Evolutionary conservation across 495 filamentous ascomycete genomes (phyloP).

Genomic region (Aspergillus olivimuriae): DNA sequence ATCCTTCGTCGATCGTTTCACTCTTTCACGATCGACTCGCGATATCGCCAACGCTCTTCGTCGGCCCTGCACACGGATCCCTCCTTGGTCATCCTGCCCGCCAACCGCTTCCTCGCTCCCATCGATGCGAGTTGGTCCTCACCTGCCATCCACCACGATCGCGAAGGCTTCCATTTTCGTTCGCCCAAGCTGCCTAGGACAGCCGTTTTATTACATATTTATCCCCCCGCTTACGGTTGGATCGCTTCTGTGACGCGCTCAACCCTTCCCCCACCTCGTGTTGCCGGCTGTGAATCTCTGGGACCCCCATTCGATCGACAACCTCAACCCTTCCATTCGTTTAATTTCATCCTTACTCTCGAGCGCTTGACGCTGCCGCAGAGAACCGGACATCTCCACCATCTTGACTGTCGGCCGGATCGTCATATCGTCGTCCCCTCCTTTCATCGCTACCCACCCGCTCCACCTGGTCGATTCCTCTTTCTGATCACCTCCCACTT

Average conservation of each 20-base stretch:
- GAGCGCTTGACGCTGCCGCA: conserved; percentile 42
- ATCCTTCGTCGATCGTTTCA: conserved; percentile 35
- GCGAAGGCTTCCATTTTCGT: conserved; percentile 15
- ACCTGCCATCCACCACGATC: conserved; percentile 3
- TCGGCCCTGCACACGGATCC: conserved; percentile 17
- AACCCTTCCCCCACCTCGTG: conserved; percentile 23
- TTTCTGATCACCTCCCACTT: background rate
- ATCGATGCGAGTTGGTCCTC: conserved; percentile 1
- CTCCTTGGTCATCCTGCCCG: conserved; percentile 19
- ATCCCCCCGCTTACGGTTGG: conserved; percentile 15
- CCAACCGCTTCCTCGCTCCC: too few species aligned
- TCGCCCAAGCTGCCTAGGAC: conserved; percentile 36
- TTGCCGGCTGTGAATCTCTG: conserved; percentile 23
- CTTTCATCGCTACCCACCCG: conserved; percentile 5
- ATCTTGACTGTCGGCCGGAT: conserved; percentile 32
- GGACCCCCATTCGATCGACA: conserved; percentile 13
- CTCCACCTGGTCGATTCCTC: conserved; percentile 10
- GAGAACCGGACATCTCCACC: conserved; percentile 22
- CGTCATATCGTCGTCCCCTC: conserved; percentile 22
- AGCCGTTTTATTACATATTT: conserved; percentile 24
- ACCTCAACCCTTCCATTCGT: conserved; percentile 29
- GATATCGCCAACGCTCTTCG: conserved; percentile 12
- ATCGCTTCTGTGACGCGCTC: conserved; percentile 42
- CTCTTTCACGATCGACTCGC: conserved; percentile 35
- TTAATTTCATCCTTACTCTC: conserved; percentile 20